A percentile compares a stretch with the other conserved stretches of the same genome.
Conservation (phyloP, 306 rosid genomes). For the Biancaea sappan region DNA sequence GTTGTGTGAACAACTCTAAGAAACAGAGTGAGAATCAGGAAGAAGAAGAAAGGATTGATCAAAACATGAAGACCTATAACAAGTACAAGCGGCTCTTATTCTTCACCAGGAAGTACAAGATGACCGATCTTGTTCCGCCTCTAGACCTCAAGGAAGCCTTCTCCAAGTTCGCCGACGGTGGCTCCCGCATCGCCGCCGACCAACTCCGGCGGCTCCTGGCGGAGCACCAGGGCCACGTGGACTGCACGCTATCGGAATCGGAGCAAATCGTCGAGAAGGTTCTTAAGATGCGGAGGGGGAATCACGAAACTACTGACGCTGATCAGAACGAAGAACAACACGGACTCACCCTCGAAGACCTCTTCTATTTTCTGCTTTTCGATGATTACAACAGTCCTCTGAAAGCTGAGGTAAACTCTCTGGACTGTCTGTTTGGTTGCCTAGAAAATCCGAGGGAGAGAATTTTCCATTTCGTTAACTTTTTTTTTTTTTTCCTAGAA, state of each 20-base stretch:
- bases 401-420: slow-evolving; percentile 54
- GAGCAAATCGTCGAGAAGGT: slow-evolving; percentile 46
- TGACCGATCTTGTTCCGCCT: slow-evolving; percentile 60
- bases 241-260: slow-evolving; percentile 41
- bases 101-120: slow-evolving; percentile 73
- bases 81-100: slow-evolving; percentile 67
- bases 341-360: slow-evolving; percentile 50
- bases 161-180: slow-evolving; percentile 52
- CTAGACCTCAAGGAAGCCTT: slow-evolving; percentile 60
- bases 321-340: slow-evolving; percentile 2
- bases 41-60: slow-evolving; percentile 25
- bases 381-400: slow-evolving; percentile 63
- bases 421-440: background rate
- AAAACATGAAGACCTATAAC: slow-evolving; percentile 41
- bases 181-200: slow-evolving; percentile 46
- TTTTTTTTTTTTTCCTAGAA: background rate
- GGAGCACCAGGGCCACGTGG: slow-evolving; percentile 65
- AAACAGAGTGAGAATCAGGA: background rate
- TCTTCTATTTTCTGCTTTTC: slow-evolving; percentile 57
- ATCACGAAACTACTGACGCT: background rate
- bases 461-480: no score
- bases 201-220: slow-evolving; percentile 63
- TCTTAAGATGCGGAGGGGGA: slow-evolving; percentile 35
- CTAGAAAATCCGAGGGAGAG: background rate
- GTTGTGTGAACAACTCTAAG: background rate